Conservation (phyloP, 73 alveolate species). For the Stentor coeruleus region DNA sequence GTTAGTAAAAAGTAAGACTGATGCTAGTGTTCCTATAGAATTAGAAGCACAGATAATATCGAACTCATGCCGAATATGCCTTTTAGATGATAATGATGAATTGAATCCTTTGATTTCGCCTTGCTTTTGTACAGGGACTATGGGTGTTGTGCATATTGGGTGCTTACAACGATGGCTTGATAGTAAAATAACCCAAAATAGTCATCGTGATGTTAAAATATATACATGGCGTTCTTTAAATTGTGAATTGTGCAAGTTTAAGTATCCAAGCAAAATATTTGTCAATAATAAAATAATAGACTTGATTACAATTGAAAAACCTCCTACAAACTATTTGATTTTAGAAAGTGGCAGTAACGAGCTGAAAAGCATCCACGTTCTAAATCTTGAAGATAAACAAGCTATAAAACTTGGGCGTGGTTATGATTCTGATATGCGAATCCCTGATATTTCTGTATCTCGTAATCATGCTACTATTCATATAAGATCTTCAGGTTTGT, state of each 20-base stretch:
- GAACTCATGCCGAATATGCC: constrained; percentile 43
- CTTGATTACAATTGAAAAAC: background rate
- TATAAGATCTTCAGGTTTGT: background rate
- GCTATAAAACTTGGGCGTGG: background rate
- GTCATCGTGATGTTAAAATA: no score
- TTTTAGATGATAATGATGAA: constrained; percentile 25
- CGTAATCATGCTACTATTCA: background rate
- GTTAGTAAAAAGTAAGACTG: no score
- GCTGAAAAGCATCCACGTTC: background rate
- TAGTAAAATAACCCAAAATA: background rate
- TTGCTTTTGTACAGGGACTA: constrained; percentile 48
- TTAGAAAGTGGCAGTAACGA: background rate
- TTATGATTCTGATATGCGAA: background rate
- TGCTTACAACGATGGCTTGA: constrained; percentile 51
- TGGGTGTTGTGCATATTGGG: constrained; percentile 40
- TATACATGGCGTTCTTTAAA: background rate
- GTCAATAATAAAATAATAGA: background rate
- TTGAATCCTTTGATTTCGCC: constrained; percentile 52
- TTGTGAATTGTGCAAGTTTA: constrained; percentile 23
- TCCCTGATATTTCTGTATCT: background rate
- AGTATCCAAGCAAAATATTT: background rate
- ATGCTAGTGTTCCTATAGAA: no score
- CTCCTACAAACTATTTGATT: background rate
- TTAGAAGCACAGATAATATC: no score
- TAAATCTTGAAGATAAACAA: background rate